phyloP scores from a whole-genome alignment of 352 stramenopile species.

The Peronospora destructor region DNA sequence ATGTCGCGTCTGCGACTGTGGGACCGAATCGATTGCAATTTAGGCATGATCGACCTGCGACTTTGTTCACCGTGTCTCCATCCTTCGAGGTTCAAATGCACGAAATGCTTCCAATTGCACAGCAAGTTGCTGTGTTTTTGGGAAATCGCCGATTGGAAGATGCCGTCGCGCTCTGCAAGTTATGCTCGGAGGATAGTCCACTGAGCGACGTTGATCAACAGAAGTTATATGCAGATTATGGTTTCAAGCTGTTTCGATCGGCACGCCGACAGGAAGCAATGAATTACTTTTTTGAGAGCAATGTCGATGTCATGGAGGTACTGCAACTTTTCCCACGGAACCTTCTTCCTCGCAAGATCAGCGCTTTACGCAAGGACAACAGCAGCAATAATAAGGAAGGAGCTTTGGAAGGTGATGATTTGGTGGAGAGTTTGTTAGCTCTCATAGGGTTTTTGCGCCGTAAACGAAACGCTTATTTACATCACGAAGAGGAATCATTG shows the following conservation, averaged over 20 bases:
- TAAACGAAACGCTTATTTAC: slow-evolving; percentile 30
- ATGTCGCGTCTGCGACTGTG: slow-evolving; percentile 20
- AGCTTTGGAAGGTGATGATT: slow-evolving; percentile 34
- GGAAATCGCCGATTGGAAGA: slow-evolving; percentile 36
- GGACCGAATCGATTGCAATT: slow-evolving; percentile 4
- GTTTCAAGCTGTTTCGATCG: slow-evolving; percentile 44
- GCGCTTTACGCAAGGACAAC: slow-evolving; percentile 26
- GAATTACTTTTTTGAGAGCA: slow-evolving; percentile 47
- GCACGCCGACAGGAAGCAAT: slow-evolving; percentile 36
- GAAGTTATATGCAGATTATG: slow-evolving; percentile 52
- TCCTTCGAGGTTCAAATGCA: slow-evolving; percentile 45
- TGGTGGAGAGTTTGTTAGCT: slow-evolving; percentile 47
- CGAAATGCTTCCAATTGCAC: slow-evolving; percentile 45
- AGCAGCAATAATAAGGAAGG: slow-evolving; percentile 19
- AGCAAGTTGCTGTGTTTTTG: slow-evolving; percentile 44
- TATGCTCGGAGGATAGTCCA: slow-evolving; percentile 60
- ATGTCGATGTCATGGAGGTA: slow-evolving; percentile 51
- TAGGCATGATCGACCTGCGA: slow-evolving; percentile 23
- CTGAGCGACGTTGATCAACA: slow-evolving; percentile 48
- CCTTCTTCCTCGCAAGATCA: slow-evolving; percentile 48
- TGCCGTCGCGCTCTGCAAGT: slow-evolving; percentile 51
- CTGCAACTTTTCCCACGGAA: slow-evolving; percentile 60
- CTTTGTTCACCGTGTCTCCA: slow-evolving; percentile 37
- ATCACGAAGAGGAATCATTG: slow-evolving; percentile 6
- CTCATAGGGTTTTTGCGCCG: slow-evolving; percentile 47